Base-by-base conservation (phyloP, 805 yeast genomes). In the Candida koratica region DNA sequence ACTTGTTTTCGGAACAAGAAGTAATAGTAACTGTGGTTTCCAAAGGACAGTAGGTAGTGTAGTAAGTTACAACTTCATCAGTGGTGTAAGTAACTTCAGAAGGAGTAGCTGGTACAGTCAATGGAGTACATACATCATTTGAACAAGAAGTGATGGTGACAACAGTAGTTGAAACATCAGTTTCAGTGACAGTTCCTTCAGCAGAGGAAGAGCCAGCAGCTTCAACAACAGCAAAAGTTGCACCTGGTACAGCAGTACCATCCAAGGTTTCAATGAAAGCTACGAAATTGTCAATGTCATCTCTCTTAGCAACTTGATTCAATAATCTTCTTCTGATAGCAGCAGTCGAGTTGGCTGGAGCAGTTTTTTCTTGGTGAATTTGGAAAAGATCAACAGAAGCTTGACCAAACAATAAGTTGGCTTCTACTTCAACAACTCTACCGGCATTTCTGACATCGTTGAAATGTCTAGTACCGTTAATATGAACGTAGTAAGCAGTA, bases 301-400 rank as follows among this genome's bases (percentile, higher is more conserved):
- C 69, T 52, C 61, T 62, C 48, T 53, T 53, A 37, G 42, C 47
- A n/a, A 52, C 26, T 24, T 46, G 49, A 42, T 47, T 48, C 40
- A 56, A 48, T 37, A 61, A 54, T 60, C 70, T 61, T 52, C 52
- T 64, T 55, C 63, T 62, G 52, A 62, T 48, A 24, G 64, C 64
- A 41, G 60, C 58, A 44, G 70, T 60, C 25, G 70, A 63, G 61
- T 65, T 65, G 22, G 61, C 44, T 25, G 55, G 50, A 32, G 67
- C 61, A 11, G 49, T 31, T 43, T 51, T 36, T 23, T 49, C 48
- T 11, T 38, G 45, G 42, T 52, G 58, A 32, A 64, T 61, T 29
- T 54, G 59, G 60, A 33, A 60, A 24, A 58, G 40, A 5, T 20
- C 14, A 11, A 23, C 25, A 20, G 19, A 19, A 5, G 34, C 10